Conservation (phyloP, 2,329 filamentous ascomycete species). For the Thyridium curvatum region DNA sequence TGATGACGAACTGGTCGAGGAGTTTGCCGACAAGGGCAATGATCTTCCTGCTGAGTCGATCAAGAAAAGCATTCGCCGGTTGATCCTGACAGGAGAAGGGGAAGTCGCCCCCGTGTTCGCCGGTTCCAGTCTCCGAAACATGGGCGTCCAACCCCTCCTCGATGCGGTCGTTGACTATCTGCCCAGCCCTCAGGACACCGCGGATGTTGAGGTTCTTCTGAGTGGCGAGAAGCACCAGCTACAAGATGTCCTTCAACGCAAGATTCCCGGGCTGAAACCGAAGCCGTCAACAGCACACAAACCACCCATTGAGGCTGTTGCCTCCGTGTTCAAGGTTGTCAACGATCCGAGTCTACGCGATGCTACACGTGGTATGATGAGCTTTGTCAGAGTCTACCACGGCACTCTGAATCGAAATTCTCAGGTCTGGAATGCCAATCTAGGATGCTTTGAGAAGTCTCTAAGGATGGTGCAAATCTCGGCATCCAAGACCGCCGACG, state of each 20-base stretch:
- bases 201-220: conserved; percentile 70
- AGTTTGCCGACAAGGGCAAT: conserved; percentile 72
- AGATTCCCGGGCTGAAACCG: no score
- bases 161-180: conserved; percentile 85
- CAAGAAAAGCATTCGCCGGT: conserved; percentile 66
- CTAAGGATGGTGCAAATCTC: conserved; percentile 85
- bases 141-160: conserved; percentile 86
- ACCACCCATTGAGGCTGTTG: conserved; percentile 34
- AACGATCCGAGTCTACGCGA: conserved; percentile 61
- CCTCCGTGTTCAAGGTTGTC: conserved; percentile 90
- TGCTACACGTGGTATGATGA: conserved; percentile 65
- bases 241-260: no score
- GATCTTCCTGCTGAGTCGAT: conserved; percentile 65
- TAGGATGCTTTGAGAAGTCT: conserved; percentile 71
- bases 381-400: conserved; percentile 89
- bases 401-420: conserved; percentile 70
- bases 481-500: conserved; percentile 78
- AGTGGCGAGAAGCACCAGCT: conserved; percentile 1
- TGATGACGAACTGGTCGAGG: conserved; percentile 80
- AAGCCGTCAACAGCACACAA: conserved; percentile 1
- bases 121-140: conserved; percentile 87
- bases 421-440: conserved; percentile 79
- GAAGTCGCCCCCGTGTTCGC: conserved; percentile 81
- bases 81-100: conserved; percentile 62
- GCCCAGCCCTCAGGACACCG: conserved; percentile 73